Conservation (phyloP, 2,329 filamentous ascomycete genomes). For the Arthrobotrys entomopaga region DNA sequence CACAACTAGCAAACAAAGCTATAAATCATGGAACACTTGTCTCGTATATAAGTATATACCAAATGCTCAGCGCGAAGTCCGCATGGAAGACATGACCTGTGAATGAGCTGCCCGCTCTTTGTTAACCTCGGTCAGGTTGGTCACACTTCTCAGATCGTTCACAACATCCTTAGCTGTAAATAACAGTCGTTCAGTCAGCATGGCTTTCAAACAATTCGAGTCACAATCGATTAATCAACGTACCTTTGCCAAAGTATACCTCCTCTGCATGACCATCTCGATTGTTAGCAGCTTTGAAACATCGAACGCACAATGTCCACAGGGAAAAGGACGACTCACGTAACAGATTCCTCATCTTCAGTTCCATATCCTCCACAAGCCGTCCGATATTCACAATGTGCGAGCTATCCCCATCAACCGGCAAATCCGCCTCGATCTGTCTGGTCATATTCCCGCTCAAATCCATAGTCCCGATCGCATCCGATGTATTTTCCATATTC, state of each 20-base stretch:
- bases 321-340: constrained; percentile 64
- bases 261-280: constrained; percentile 70
- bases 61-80: constrained; percentile 55
- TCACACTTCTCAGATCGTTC: constrained; percentile 84
- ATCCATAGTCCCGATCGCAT: constrained; percentile 83
- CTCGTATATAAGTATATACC: too few relatives aligned
- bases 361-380: constrained; percentile 98
- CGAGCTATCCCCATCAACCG: constrained; percentile 87
- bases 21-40: too few relatives aligned
- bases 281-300: constrained; percentile 35
- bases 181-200: too few relatives aligned
- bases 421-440: constrained; percentile 90
- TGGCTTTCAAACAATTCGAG: too few relatives aligned
- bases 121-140: constrained; percentile 81
- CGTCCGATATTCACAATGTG: constrained; percentile 93
- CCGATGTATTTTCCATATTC: constrained; percentile 76
- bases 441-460: constrained; percentile 97
- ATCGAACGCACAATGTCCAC: constrained; percentile 55
- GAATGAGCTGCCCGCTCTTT: constrained; percentile 84
- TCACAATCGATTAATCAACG: neutral
- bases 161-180: constrained; percentile 87
- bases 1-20: too few relatives aligned
- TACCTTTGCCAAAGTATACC: constrained; percentile 92
- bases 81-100: constrained; percentile 79
- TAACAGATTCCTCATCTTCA: constrained; percentile 97